Conservation (phyloP, 2,329 filamentous ascomycete genomes). For the Fusarium subtropicale region DNA sequence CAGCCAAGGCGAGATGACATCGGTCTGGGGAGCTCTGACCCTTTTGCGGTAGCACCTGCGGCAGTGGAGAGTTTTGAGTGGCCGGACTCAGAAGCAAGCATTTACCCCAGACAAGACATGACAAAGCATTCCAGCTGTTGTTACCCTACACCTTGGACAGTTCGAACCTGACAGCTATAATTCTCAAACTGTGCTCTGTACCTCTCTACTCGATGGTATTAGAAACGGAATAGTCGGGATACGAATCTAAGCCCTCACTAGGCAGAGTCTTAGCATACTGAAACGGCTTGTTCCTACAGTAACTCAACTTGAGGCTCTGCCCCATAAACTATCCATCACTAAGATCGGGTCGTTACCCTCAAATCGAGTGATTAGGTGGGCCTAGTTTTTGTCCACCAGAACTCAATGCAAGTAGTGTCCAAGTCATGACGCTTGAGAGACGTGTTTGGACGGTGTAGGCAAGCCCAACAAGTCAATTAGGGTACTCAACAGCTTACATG, state of each 20-base stretch:
- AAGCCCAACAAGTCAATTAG: slow-evolving; percentile 3
- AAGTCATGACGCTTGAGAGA: slow-evolving; percentile 20
- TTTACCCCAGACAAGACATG: slow-evolving; percentile 5
- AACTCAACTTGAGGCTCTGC: slow-evolving; percentile 15
- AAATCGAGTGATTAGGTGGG: background rate
- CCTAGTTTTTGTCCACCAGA: slow-evolving; percentile 16
- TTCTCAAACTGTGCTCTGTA: background rate
- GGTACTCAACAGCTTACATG: slow-evolving; percentile 4
- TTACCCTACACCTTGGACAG: slow-evolving; percentile 21
- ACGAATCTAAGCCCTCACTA: background rate
- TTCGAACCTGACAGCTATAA: too few relatives aligned
- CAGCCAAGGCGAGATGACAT: slow-evolving; percentile 29
- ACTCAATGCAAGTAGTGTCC: slow-evolving; percentile 15
- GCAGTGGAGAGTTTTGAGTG: slow-evolving; percentile 16
- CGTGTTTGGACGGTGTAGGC: background rate
- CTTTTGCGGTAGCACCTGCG: slow-evolving; percentile 27
- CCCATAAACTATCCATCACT: background rate
- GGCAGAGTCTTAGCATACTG: background rate
- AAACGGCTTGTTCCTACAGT: slow-evolving; percentile 1
- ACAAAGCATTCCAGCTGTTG: slow-evolving; percentile 9
- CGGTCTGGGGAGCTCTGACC: slow-evolving; percentile 38
- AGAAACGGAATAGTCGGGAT: background rate
- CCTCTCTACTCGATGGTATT: background rate
- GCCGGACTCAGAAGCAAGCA: slow-evolving; percentile 9
- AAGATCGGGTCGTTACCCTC: slow-evolving; percentile 13